Conservation (phyloP, 1,284 basidiomycete genomes). For the Polyporus tsugae region DNA sequence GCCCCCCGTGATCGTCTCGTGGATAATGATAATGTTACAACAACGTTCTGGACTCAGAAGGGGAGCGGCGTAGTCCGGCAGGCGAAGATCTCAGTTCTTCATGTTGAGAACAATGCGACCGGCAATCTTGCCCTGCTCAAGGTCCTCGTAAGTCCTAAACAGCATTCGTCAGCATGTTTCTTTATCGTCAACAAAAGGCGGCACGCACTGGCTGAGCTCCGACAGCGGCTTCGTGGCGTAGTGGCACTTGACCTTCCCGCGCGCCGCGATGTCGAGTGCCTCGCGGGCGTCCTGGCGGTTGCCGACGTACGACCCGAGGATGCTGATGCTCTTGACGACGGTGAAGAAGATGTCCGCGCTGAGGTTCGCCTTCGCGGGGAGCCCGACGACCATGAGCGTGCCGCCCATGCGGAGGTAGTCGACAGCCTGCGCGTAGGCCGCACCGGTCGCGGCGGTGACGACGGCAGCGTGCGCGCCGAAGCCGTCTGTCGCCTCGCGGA, state of each 20-base stretch:
- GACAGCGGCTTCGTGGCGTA: constrained; percentile 59
- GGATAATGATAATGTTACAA: constrained; percentile 7
- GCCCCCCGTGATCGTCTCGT: background rate
- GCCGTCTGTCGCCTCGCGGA: constrained; percentile 74
- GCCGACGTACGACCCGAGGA: constrained; percentile 80
- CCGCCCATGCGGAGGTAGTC: constrained; percentile 77
- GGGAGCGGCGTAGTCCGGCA: background rate
- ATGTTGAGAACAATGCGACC: constrained; percentile 72
- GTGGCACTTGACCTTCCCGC: constrained; percentile 76
- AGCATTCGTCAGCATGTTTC: background rate
- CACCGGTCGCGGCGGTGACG: constrained; percentile 65
- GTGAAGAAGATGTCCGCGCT: constrained; percentile 83
- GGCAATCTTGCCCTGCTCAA: constrained; percentile 63
- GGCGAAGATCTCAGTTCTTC: constrained; percentile 26
- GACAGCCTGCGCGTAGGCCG: constrained; percentile 78
- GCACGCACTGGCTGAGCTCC: constrained; percentile 61
- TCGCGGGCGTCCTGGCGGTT: constrained; percentile 82
- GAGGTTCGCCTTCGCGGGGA: constrained; percentile 70
- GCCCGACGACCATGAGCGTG: constrained; percentile 78
- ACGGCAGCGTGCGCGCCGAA: constrained; percentile 80
- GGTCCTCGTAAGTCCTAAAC: constrained; percentile 59
- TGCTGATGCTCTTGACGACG: constrained; percentile 73
- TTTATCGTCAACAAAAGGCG: background rate
- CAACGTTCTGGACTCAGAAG: background rate
- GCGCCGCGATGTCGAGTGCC: constrained; percentile 76